Conservation (phyloP, 2,329 filamentous ascomycete genomes). For the Huntiella decipiens region DNA sequence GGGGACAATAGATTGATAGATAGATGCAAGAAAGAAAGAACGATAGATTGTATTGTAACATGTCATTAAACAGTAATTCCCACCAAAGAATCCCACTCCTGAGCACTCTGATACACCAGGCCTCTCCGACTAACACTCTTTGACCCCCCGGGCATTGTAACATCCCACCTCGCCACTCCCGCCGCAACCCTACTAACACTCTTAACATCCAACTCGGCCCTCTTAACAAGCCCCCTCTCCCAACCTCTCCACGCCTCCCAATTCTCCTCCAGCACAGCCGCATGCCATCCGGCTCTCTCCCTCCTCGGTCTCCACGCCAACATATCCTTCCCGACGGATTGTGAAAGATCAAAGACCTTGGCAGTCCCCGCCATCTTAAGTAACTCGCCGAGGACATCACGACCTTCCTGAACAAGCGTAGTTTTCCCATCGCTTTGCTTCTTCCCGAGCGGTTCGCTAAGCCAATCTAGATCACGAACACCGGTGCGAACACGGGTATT, state of each 20-base stretch:
- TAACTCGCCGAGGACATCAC: constrained; percentile 45
- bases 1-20: constrained; percentile 15
- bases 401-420: constrained; percentile 38
- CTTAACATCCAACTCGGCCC: constrained; percentile 24
- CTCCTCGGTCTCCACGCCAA: constrained; percentile 47
- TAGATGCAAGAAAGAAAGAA: constrained; percentile 27
- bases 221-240: constrained; percentile 35
- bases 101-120: constrained; percentile 33
- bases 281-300: constrained; percentile 45
- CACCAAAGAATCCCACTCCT: constrained; percentile 37
- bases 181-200: constrained; percentile 10
- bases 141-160: constrained; percentile 27
- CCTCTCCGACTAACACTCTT: constrained; percentile 20
- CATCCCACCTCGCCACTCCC: constrained; percentile 28
- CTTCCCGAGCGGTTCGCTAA: constrained; percentile 39
- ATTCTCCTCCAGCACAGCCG: constrained; percentile 45
- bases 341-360: constrained; percentile 37
- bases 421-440: constrained; percentile 12
- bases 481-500: constrained; percentile 42
- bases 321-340: constrained; percentile 35
- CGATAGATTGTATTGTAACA: constrained; percentile 23
- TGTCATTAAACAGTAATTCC: constrained; percentile 15
- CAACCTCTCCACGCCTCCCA: constrained; percentile 42
- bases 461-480: constrained; percentile 39
- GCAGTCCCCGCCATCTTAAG: constrained; percentile 39